Evolutionary conservation across 768 basidiomycete species (phyloP).

Genomic region (Mycena pura): DNA sequence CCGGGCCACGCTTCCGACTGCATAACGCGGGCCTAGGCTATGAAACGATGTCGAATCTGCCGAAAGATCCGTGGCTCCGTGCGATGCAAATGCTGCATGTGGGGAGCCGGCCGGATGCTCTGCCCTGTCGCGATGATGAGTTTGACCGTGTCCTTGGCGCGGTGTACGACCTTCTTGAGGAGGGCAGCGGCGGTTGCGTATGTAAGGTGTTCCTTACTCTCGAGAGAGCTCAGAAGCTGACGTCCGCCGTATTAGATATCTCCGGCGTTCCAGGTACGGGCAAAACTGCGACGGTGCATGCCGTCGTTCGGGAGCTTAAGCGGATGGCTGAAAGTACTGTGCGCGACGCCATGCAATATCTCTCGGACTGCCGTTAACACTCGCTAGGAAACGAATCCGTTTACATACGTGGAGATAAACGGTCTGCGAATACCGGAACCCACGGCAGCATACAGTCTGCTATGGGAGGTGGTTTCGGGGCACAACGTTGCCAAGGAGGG

Average conservation of each 20-base stretch:
- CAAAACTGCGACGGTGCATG: constrained; percentile 97
- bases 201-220: constrained; percentile 60
- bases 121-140: constrained; percentile 91
- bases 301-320: constrained; percentile 88
- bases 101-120: constrained; percentile 84
- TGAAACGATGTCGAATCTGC: constrained; percentile 57
- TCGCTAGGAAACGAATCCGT: constrained; percentile 86
- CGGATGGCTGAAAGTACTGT: constrained; percentile 86
- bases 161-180: constrained; percentile 87
- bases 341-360: constrained; percentile 34
- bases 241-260: constrained; percentile 70
- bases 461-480: constrained; percentile 94
- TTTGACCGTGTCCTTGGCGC: constrained; percentile 76
- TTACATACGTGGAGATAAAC: constrained; percentile 97
- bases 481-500: constrained; percentile 69
- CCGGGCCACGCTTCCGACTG: constrained; percentile 7
- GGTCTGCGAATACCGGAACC: constrained; percentile 94
- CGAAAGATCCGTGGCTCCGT: constrained; percentile 81
- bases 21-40: constrained; percentile 20
- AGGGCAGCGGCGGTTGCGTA: constrained; percentile 93
- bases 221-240: not conserved
- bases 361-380: not conserved
- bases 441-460: constrained; percentile 85
- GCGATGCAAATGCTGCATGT: constrained; percentile 94
- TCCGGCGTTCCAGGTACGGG: constrained; percentile 99